Evolutionary conservation across 371 early-diverging fungal genomes (phyloP).

Genomic region (Mortierella polycephala): DNA sequence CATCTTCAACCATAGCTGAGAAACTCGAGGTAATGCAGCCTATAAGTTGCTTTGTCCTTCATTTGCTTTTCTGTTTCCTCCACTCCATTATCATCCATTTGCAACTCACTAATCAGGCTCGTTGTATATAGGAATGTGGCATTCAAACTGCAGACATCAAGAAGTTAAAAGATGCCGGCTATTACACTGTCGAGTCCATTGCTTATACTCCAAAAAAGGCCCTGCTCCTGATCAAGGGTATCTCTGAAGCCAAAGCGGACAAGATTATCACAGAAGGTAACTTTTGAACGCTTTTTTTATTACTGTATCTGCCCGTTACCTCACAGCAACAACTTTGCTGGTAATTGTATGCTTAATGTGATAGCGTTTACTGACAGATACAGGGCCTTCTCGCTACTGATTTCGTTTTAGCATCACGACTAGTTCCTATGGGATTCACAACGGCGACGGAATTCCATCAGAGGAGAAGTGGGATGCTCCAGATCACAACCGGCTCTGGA

Average conservation of each 20-base stretch:
- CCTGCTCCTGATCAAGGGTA: constrained; percentile 95
- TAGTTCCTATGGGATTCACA: constrained; percentile 98
- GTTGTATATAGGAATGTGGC: constrained; percentile 75
- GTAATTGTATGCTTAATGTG: background rate
- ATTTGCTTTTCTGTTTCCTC: background rate
- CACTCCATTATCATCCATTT: background rate
- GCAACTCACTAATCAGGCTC: background rate
- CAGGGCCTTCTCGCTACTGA: background rate
- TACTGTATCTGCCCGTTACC: background rate
- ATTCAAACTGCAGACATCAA: constrained; percentile 86
- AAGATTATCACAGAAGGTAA: constrained; percentile 95
- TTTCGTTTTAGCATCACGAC: constrained; percentile 78
- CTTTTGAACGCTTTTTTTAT: background rate
- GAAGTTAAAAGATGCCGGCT: constrained; percentile 94
- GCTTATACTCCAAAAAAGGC: constrained; percentile 97
- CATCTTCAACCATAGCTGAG: constrained; percentile 15
- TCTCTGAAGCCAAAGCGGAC: constrained; percentile 98
- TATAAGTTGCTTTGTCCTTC: background rate
- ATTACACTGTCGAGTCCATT: constrained; percentile 94
- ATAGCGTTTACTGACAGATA: background rate
- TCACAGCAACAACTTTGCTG: too few relatives aligned
- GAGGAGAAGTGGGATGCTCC: constrained; percentile 87
- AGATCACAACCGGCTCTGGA: constrained; percentile 95
- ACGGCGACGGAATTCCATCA: constrained; percentile 96
- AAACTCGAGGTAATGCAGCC: constrained; percentile 37